Conservation (phyloP, 116 monocot genomes). For the Posidonia oceanica region DNA sequence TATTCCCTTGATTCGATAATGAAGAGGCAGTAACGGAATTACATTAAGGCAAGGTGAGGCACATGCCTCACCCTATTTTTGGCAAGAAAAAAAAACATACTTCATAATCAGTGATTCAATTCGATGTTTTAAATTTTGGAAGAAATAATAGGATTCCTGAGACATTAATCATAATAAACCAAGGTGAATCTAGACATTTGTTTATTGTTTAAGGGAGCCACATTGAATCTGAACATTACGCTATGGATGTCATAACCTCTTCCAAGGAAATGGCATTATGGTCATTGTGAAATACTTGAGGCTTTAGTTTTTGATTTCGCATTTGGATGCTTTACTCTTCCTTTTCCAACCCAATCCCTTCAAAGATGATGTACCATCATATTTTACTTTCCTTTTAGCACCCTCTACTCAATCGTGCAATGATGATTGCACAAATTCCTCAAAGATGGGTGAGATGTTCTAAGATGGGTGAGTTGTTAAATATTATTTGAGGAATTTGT, state of each 20-base stretch:
- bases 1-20: not conserved
- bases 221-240: not conserved
- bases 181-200: not conserved
- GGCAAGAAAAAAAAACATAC: too few species aligned
- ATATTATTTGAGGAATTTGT: too few species aligned
- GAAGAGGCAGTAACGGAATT: too few species aligned
- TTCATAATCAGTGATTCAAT: too few species aligned
- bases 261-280: not conserved
- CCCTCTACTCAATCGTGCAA: constrained; percentile 10
- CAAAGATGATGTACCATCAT: constrained; percentile 4
- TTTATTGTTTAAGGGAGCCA: not conserved
- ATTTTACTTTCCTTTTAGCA: not conserved
- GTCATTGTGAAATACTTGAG: not conserved
- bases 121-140: too few species aligned
- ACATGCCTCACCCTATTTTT: too few species aligned
- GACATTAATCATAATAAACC: too few species aligned
- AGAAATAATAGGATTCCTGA: too few species aligned
- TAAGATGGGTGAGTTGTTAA: too few species aligned
- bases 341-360: not conserved
- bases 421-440: constrained; percentile 13
- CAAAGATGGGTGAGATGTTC: constrained; percentile 22
- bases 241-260: not conserved
- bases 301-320: not conserved
- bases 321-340: not conserved
- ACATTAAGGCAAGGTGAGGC: too few species aligned